These are phyloP conservation scores for Mucor lusitanicus DNA, from an alignment of 371 early-diverging fungal genomes.

Conservation along the genomic window DNA sequence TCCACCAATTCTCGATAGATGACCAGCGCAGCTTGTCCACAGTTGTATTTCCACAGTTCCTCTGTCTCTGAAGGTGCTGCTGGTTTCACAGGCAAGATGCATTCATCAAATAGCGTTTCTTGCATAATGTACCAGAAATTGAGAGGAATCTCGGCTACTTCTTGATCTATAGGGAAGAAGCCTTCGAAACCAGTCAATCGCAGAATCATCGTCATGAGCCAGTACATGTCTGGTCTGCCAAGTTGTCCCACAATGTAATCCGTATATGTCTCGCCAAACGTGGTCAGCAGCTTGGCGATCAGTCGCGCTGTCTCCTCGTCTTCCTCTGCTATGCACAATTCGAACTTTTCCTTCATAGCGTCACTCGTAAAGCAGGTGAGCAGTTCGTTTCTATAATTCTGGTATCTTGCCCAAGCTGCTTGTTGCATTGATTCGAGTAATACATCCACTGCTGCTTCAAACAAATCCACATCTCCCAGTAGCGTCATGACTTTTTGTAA, in stretches of 20 bases:
- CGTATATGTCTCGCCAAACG: conserved; percentile 73
- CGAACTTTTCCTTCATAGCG: conserved; percentile 49
- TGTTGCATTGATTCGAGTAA: conserved; percentile 59
- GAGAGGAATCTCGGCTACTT: conserved; percentile 69
- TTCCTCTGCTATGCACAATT: conserved; percentile 50
- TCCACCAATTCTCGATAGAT: conserved; percentile 59
- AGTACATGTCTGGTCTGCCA: conserved; percentile 43
- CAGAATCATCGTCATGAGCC: conserved; percentile 66
- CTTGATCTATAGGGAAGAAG: conserved; percentile 71
- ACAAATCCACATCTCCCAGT: conserved; percentile 43
- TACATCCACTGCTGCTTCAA: conserved; percentile 56
- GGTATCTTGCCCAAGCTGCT: conserved; percentile 31
- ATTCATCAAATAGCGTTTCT: conserved; percentile 61
- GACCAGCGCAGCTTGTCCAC: conserved; percentile 36
- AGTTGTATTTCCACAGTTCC: conserved; percentile 29
- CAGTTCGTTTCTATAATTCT: conserved; percentile 52
- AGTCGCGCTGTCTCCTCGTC: conserved; percentile 59
- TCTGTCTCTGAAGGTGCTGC: conserved; percentile 19
- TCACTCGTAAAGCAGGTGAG: conserved; percentile 58
- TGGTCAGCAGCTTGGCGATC: conserved; percentile 62
- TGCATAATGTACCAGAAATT: conserved; percentile 77
- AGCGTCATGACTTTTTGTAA: conserved; percentile 46
- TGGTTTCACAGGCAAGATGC: conserved; percentile 29
- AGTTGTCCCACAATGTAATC: conserved; percentile 59
- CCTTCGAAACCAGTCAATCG: conserved; percentile 73